phyloP scores from a whole-genome alignment of 2,329 filamentous ascomycete genomes.

The Paraphoma sp. region DNA sequence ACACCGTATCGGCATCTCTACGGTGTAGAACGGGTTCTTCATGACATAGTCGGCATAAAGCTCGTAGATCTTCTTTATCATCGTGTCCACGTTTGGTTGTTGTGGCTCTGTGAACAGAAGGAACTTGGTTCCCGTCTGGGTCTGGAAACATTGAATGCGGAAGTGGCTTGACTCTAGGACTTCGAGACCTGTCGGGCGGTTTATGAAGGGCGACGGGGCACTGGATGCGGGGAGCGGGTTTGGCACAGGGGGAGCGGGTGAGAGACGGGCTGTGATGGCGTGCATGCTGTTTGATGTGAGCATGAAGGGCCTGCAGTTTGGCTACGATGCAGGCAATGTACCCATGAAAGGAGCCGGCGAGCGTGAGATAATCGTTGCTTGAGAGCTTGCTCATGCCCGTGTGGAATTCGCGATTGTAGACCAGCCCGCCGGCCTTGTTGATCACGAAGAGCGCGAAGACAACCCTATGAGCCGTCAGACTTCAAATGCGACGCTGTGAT shows the following conservation, averaged over 20 bases:
- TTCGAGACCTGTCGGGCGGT: slow-evolving; percentile 76
- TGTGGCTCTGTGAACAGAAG: slow-evolving; percentile 90
- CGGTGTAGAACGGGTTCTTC: slow-evolving; percentile 99
- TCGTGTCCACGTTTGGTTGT: slow-evolving; percentile 84
- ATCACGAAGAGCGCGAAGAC: slow-evolving; percentile 96
- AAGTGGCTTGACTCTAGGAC: slow-evolving; percentile 94
- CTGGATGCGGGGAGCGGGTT: slow-evolving; percentile 29
- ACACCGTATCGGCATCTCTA: slow-evolving; percentile 96
- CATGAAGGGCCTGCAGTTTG: not conserved
- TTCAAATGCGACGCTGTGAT: too few relatives aligned
- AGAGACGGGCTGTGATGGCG: slow-evolving; percentile 62
- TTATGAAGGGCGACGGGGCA: slow-evolving; percentile 38
- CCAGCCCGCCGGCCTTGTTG: slow-evolving; percentile 95
- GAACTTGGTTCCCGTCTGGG: slow-evolving; percentile 93
- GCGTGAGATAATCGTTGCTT: slow-evolving; percentile 95
- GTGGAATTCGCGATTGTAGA: slow-evolving; percentile 95
- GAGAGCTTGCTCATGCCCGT: slow-evolving; percentile 85
- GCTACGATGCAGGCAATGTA: slow-evolving; percentile 50
- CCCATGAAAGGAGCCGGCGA: slow-evolving; percentile 98
- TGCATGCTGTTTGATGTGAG: slow-evolving; percentile 59
- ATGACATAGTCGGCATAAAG: slow-evolving; percentile 97
- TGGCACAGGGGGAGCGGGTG: slow-evolving; percentile 38
- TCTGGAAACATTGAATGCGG: slow-evolving; percentile 94
- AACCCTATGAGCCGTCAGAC: slow-evolving; percentile 67
- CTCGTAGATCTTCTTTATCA: slow-evolving; percentile 88